Evolutionary conservation across 257 asterid genomes (phyloP).

Genomic region (Anisodus acutangulus): DNA sequence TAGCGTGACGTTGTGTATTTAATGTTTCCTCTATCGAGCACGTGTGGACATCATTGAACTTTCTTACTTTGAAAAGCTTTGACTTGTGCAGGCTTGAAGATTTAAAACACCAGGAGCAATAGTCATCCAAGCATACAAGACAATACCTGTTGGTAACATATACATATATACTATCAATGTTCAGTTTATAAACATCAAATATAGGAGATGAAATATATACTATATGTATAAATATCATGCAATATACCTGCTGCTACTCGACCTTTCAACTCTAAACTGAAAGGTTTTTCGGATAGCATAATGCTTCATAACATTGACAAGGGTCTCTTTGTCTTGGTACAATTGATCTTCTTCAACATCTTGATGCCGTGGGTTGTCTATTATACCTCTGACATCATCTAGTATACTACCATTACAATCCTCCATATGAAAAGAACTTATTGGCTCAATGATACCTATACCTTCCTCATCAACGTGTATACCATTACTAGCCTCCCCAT

Average conservation of each 20-base stretch:
- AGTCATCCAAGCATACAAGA: slow-evolving; percentile 24
- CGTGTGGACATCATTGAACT: slow-evolving; percentile 22
- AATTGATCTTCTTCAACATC: slow-evolving; percentile 23
- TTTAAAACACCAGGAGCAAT: slow-evolving; percentile 20
- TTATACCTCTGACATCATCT: background rate
- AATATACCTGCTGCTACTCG: slow-evolving; percentile 18
- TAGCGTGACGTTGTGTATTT: background rate
- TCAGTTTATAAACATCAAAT: background rate
- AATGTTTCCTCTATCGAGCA: slow-evolving; percentile 11
- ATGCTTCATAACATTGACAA: background rate
- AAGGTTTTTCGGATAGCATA: background rate
- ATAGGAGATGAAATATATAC: background rate
- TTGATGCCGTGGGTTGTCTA: background rate
- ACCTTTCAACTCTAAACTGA: slow-evolving; percentile 1
- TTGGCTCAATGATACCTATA: background rate
- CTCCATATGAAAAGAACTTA: background rate
- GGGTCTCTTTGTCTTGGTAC: slow-evolving; percentile 22
- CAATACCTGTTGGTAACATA: slow-evolving; percentile 20
- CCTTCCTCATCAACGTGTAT: background rate
- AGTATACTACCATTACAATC: background rate
- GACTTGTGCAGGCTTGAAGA: slow-evolving; percentile 1
- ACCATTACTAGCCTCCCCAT: background rate
- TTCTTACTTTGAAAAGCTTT: slow-evolving; percentile 29
- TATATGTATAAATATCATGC: background rate
- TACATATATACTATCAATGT: background rate